A percentile compares a stretch with the other conserved stretches of the same genome.
phyloP scores from a whole-genome alignment of 176 grass and related monocot genomes.

The Poa annua region DNA sequence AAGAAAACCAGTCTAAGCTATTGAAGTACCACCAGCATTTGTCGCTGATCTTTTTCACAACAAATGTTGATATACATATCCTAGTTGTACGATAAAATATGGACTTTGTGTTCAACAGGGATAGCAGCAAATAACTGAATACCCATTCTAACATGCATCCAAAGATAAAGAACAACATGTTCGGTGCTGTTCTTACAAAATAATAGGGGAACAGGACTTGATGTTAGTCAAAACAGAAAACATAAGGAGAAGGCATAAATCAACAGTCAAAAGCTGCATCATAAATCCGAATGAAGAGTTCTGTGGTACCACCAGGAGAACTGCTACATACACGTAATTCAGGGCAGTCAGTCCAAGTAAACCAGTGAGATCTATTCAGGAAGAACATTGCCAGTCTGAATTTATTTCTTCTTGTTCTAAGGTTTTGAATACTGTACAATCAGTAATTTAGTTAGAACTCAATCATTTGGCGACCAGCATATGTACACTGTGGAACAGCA shows the following conservation, averaged over 20 bases:
- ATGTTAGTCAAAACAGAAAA: background rate
- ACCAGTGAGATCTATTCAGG: background rate
- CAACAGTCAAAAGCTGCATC: background rate
- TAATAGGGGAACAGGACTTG: background rate
- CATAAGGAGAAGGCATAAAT: constrained; percentile 14
- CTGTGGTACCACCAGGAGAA: background rate
- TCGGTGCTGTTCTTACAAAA: background rate
- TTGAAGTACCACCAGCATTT: background rate
- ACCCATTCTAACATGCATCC: background rate
- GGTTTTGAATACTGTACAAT: background rate
- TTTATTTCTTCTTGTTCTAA: background rate
- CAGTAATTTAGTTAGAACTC: constrained; percentile 16
- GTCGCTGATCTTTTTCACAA: background rate
- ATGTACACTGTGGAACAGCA: background rate
- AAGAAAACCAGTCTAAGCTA: constrained; percentile 4
- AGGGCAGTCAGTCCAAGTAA: background rate
- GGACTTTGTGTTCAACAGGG: background rate
- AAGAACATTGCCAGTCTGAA: background rate
- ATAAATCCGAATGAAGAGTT: background rate
- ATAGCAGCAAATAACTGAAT: background rate
- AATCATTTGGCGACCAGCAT: background rate
- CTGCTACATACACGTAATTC: background rate
- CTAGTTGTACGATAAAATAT: background rate
- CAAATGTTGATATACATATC: constrained; percentile 1
- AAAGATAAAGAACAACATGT: constrained; percentile 4